Evolutionary conservation across 2,329 filamentous ascomycete genomes (phyloP).

Genomic region (Venturiaceae sp.): DNA sequence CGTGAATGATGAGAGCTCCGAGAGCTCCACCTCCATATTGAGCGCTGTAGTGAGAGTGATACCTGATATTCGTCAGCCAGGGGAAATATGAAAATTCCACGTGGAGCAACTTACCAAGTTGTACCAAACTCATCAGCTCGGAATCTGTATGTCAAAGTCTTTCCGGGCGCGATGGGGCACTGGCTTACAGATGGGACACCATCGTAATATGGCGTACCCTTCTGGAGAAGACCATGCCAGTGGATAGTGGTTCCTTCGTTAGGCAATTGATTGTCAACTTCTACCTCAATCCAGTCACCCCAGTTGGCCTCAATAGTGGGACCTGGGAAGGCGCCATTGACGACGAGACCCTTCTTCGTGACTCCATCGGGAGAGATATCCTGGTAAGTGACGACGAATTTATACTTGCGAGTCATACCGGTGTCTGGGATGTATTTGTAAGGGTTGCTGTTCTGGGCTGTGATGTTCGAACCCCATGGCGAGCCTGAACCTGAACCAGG

Average conservation of each 20-base stretch:
- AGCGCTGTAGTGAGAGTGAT: conserved; percentile 17
- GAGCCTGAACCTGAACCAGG: background rate
- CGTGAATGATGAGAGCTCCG: conserved; percentile 19
- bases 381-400: conserved; percentile 12
- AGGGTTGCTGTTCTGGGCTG: conserved; percentile 10
- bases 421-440: conserved; percentile 20
- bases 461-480: conserved; percentile 3
- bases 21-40: conserved; percentile 19
- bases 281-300: conserved; percentile 20
- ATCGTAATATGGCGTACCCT: conserved; percentile 23
- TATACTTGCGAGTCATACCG: conserved; percentile 21
- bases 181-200: conserved; percentile 23
- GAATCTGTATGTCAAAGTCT: conserved; percentile 17
- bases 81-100: too few species aligned
- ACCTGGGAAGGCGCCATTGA: conserved; percentile 26
- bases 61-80: too few species aligned
- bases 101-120: too few species aligned
- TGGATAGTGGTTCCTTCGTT: conserved; percentile 25
- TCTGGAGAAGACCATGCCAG: conserved; percentile 23
- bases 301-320: conserved; percentile 27
- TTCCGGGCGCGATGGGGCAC: conserved; percentile 24
- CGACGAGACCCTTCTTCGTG: conserved; percentile 17
- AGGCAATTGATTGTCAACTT: conserved; percentile 14
- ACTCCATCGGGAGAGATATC: conserved; percentile 19
- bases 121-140: conserved; percentile 15